Evolutionary conservation across 2,329 filamentous ascomycete species (phyloP), one percentile per base, ranked within the genome.

Genomic region (Talaromyces amestolkiae): DNA sequence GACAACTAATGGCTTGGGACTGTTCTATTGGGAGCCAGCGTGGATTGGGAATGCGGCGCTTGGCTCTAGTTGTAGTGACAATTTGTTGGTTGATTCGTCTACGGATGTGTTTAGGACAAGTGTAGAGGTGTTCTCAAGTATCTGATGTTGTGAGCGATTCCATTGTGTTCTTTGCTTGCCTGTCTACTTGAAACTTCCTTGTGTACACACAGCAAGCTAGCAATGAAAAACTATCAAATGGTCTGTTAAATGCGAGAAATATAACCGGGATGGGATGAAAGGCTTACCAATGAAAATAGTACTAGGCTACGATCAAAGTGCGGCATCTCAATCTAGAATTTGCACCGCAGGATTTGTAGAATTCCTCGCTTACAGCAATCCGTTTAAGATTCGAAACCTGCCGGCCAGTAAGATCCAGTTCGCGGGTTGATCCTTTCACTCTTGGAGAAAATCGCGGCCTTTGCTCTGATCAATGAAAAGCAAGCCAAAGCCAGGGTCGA

Each of bases 11-110:
- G 87, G 87, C 0, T 75, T 79, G 33, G 90, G 89, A 0, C 53
- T 92, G 8, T 91, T 89, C 68, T 92, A 91, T 69, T 92, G 89
- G 89, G 89, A 92, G 74, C 89, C 89, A 0, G 87, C 85, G 0
- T 92, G 88, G 88, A 80, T 91, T 68, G 81, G 86, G 49, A 91
- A 91, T 75, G 83, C 84, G 11, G 83, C 76, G 0, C 75, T 91
- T 61, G 89, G 89, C 1, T 89, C 87, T 19, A 88, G 86, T 49
- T 91, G 89, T 72, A 78, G 80, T 19, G 86, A 86, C 70, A 90
- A 89, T 75, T 79, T 87, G 53, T 82, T 91, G 82, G 87, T 90
- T 61, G 78, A 81, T 65, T 82, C 79, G 68, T 80, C 64, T 35
- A 71, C 80, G 2, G 84, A 86, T 3, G 81, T 80, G 63, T 86